Base-by-base conservation (phyloP, 768 basidiomycete genomes). In the Lentinus tigrinus region DNA sequence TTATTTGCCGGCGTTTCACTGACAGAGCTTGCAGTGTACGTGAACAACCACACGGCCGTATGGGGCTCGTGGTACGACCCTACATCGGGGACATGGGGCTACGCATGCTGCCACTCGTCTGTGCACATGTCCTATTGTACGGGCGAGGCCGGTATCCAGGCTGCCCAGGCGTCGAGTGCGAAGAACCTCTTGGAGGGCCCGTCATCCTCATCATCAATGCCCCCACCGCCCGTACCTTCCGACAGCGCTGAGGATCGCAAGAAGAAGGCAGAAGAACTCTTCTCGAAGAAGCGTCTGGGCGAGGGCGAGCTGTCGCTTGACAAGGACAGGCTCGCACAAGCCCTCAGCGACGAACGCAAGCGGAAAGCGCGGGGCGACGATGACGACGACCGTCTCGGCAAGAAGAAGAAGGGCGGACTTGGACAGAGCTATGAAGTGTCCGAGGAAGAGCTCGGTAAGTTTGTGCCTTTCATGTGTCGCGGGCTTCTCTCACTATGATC, bases 41-140 rank as follows among this genome's bases (percentile, higher is more conserved):
- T 90, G 67, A 95, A 95, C 73, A 99, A 99, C 68, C 97, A 99
- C 68, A 94, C 89, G 0, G 78, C 85, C 4, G 87, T 98, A n/a
- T 99, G 97, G 97, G 97, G 97, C 44, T 99, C 97, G 43, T 98
- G 87, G 86, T 98, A 91, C 70, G 86, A 91, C 63, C 60, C 76
- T 16, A 75, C 82, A 13, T 79, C 81, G 3, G 84, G 87, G 14
- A 69, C 77, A 58, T 99, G 97, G 97, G 97, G 97, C 37, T 99
- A 89, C 72, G 88, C 84, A 26, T 99, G 97, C 72, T 99, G 97
- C 68, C 95, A 97, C 68, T 95, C 94, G 10, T 79, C 69, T 44
- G 77, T 93, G 27, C 89, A 93, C 66, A 75, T 91, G 49, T 95
- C 95, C 17, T 98, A 98, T 70, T 98, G 95, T 70, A 86, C 95